phyloP scores from a whole-genome alignment of 148 eudicot species.

The Vaccinium macrocarpon region DNA sequence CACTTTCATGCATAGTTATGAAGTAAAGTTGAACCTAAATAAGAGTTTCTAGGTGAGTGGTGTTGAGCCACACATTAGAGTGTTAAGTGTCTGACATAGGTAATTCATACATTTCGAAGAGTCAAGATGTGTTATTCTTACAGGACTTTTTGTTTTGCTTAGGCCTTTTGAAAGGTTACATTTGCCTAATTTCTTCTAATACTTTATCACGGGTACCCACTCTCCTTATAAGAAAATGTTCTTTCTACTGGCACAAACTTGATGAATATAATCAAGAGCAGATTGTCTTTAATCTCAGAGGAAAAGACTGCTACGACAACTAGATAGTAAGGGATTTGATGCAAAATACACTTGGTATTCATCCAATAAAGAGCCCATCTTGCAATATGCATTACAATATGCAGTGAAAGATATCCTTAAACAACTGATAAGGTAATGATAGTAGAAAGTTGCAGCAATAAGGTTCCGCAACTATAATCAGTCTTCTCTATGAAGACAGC shows the following conservation, averaged over 20 bases:
- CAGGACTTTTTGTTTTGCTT: background rate
- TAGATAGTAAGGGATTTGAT: background rate
- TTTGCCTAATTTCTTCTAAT: background rate
- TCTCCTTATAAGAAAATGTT: background rate
- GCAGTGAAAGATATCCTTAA: background rate
- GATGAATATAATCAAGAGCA: background rate
- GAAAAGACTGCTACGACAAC: background rate
- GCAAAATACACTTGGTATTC: background rate
- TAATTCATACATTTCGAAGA: background rate
- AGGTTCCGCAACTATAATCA: background rate
- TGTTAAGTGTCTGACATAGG: background rate
- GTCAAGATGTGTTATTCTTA: background rate
- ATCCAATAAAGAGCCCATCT: background rate
- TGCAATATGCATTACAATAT: background rate
- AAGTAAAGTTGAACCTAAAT: background rate
- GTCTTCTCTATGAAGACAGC: background rate
- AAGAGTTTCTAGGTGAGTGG: conserved; percentile 1
- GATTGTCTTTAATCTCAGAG: background rate
- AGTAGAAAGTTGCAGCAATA: background rate
- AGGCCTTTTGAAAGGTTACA: background rate
- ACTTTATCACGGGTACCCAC: background rate
- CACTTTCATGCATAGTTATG: background rate
- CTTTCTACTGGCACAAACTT: background rate
- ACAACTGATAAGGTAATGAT: too few species aligned
- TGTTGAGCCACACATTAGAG: background rate